Percentiles rank a stretch among this genome's conserved stretches.
phyloP scores from a whole-genome alignment of 495 filamentous ascomycete species.

The Tetracladium setigerum region DNA sequence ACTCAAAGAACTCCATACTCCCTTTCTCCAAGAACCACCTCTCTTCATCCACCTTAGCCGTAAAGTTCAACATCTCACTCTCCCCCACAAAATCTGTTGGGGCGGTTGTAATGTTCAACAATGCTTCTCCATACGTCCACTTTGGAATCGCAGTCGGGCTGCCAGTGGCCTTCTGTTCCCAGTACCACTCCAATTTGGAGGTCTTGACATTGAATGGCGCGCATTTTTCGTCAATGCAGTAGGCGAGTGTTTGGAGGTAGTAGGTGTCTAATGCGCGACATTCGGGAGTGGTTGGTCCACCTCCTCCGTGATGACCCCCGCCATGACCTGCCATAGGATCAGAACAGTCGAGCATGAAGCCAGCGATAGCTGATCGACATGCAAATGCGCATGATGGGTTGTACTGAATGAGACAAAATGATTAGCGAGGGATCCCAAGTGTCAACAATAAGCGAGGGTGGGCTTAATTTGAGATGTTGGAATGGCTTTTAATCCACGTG shows the following conservation, averaged over 20 bases:
- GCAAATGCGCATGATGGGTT: conserved; percentile 27
- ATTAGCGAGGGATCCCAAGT: too few species aligned
- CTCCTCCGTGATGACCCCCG: conserved; percentile 3
- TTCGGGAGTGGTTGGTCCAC: conserved; percentile 21
- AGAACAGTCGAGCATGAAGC: conserved; percentile 25
- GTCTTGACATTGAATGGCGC: conserved; percentile 5
- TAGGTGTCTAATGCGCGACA: conserved; percentile 28
- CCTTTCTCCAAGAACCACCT: background rate
- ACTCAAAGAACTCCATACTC: background rate
- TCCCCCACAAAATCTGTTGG: background rate
- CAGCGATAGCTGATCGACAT: conserved; percentile 21
- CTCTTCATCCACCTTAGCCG: background rate
- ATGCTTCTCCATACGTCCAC: conserved; percentile 17
- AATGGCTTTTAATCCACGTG: too few species aligned
- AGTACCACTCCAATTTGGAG: conserved; percentile 26
- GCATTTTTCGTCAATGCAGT: conserved; percentile 29
- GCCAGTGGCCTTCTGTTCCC: conserved; percentile 23
- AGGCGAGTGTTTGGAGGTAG: conserved; percentile 30
- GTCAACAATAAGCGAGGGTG: too few species aligned
- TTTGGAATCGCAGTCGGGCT: conserved; percentile 20
- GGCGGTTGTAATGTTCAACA: conserved; percentile 2
- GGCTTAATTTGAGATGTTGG: too few species aligned
- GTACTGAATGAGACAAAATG: conserved; percentile 13
- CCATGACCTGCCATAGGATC: conserved; percentile 9
- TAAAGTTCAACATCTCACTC: background rate